Conservation (phyloP, 2,329 filamentous ascomycete genomes). For the Fusarium scirpi region DNA sequence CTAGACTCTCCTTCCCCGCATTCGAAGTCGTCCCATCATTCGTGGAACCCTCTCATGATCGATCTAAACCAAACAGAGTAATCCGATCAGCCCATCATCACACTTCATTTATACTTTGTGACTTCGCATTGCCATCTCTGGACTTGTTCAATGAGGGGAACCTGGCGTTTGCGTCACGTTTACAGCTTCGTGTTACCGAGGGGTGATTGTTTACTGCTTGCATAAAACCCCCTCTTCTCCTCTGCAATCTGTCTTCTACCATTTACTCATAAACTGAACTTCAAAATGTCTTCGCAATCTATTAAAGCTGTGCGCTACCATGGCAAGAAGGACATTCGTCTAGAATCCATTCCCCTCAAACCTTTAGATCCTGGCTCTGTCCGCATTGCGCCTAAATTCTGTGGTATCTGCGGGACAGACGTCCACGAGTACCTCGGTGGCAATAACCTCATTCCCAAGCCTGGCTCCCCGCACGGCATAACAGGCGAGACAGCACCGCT, state of each 20-base stretch:
- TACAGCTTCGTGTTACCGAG: background rate
- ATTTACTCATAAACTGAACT: background rate
- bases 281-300: background rate
- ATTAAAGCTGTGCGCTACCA: slow-evolving; percentile 25
- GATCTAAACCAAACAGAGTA: slow-evolving; percentile 13
- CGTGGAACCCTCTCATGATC: slow-evolving; percentile 5
- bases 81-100: slow-evolving; percentile 16
- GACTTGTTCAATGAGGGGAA: slow-evolving; percentile 17
- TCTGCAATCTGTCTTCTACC: background rate
- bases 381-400: slow-evolving; percentile 8
- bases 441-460: slow-evolving; percentile 26
- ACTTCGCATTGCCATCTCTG: slow-evolving; percentile 29
- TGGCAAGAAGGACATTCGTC: slow-evolving; percentile 9
- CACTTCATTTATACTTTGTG: slow-evolving; percentile 8
- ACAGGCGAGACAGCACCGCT: slow-evolving; percentile 24
- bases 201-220: background rate
- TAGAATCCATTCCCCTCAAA: slow-evolving; percentile 2
- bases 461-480: slow-evolving; percentile 21
- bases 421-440: slow-evolving; percentile 27
- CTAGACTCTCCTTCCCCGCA: slow-evolving; percentile 10
- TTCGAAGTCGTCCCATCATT: background rate
- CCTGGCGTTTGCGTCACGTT: slow-evolving; percentile 10
- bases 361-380: background rate
- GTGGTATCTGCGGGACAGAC: slow-evolving; percentile 23
- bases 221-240: slow-evolving; percentile 3